Base-by-base conservation (phyloP, 306 rosid species). In the Rubus parviflorus region DNA sequence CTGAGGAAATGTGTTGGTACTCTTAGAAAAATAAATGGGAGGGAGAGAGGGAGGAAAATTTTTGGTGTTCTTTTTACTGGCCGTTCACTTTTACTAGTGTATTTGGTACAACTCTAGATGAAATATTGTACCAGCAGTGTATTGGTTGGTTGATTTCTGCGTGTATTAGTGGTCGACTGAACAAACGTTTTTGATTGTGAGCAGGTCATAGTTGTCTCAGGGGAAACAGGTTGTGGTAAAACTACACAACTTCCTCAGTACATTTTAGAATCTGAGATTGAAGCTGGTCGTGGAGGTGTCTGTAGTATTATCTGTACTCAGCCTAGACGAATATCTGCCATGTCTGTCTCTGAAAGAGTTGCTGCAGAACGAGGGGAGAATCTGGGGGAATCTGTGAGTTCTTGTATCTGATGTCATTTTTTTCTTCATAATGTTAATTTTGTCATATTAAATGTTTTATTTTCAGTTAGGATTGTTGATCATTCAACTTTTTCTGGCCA, bases 351-450 rank as follows among this genome's bases (percentile, higher is more conserved):
- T 53, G 89, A 86, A 83, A 83, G 87, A 80, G 89, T 86, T 75
- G 87, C 89, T 83, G 85, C 85, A 45, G 89, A 86, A 68, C 83
- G 89, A 25, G 89, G 89, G 82, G 89, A 86, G 83, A 53, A 79
- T 38, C 77, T 86, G 42, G 89, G 89, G 38, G 87, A 86, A 70
- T 86, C 87, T 70, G 89, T 86, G 71, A 80, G 89, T 80, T 72
- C 46, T 8, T 57, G 9, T 58, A 57, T 16, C 3, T 64, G 25
- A 43, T 73, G 47, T 42, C 37, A 20, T 15, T 64, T 22, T 57
- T 69, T 48, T 52, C 56, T 25, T 70, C 42, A 19, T 37, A 16
- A 38, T 68, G 45, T 48, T 54, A 46, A 8, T 5, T 41, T 77
- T 60, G 16, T n/a, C 53, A 17, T 5, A 8, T 30, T 60, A 14